Percentiles rank a stretch among this genome's conserved stretches.
Evolutionary conservation across 2,329 filamentous ascomycete genomes (phyloP).

Genomic region (Fusarium oligoseptatum): DNA sequence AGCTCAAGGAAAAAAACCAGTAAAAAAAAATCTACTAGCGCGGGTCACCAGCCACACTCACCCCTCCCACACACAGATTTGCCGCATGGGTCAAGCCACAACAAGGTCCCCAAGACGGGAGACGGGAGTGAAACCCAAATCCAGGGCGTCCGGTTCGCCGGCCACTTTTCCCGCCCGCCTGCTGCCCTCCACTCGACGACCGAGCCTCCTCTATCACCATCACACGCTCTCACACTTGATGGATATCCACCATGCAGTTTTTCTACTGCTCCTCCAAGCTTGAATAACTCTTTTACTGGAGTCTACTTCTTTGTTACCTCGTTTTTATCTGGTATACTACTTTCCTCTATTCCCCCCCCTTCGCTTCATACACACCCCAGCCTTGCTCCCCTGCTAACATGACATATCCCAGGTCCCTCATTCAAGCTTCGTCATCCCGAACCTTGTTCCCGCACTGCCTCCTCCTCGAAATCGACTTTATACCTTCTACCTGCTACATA

Average conservation of each 20-base stretch:
- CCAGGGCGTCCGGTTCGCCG: conserved; percentile 42
- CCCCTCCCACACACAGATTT: background rate
- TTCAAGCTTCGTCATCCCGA: conserved; percentile 32
- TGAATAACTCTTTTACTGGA: background rate
- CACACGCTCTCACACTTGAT: conserved; percentile 19
- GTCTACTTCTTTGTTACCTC: background rate
- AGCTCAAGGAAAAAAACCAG: background rate
- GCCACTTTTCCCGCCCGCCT: conserved; percentile 40
- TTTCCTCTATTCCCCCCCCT: background rate
- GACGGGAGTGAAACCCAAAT: conserved; percentile 24
- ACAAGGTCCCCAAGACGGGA: background rate
- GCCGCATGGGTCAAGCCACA: background rate
- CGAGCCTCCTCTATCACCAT: conserved; percentile 40
- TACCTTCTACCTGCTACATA: background rate
- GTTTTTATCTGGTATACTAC: background rate
- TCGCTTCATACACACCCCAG: background rate
- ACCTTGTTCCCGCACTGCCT: conserved; percentile 13
- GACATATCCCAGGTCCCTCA: conserved; percentile 29
- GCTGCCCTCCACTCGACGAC: conserved; percentile 17
- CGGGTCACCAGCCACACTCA: background rate
- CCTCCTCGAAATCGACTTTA: background rate
- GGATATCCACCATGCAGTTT: conserved; percentile 13
- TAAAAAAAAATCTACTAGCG: background rate
- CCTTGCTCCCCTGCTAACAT: conserved; percentile 27
- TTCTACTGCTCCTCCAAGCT: background rate